Base-by-base conservation (phyloP, 768 basidiomycete genomes). In the Tylopilus felleus region DNA sequence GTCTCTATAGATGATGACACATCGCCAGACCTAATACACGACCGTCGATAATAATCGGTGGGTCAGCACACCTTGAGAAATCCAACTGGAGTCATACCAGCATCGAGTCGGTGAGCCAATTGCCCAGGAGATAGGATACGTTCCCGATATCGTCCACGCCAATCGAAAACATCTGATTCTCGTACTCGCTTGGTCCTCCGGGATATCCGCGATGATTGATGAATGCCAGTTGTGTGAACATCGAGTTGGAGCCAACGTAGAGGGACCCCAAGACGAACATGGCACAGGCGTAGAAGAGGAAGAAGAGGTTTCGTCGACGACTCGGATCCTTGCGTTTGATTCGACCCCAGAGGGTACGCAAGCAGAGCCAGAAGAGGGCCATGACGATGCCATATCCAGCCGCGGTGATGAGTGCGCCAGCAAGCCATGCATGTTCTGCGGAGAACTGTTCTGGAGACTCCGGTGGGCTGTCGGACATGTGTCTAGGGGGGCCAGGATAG, bases 171-270 rank as follows among this genome's bases (percentile, higher is more conserved):
- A 66, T 68, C 16, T 66, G 45, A 1, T 66, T 4, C 19, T 63
- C 60, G 8, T 52, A 66, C 31, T 23, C 49, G 54, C 68, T 57
- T 49, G 62, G 64, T 21, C 67, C 67, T 12, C 66, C 69, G 0
- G 67, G 49, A 39, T 40, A 68, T 13, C 63, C 60, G 3, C 69
- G 62, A 33, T 70, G 12, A 8, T 69, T 59, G 39, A 69, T 63
- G 35, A 70, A 69, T 17, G 67, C 67, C 43, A 70, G 13, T 29
- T 69, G 67, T 0, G 66, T 69, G 47, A 68, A 70, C 33, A 57
- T 14, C 2, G 67, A 64, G 42, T 60, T 70, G 48, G 69, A 69
- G 23, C 40, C 58, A 7, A 70, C 29, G 23, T 59, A 62, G 23
- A 70, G 59, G 29, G 69, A 53, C 8, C 69, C 67, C 17, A 66